Conservation (phyloP, 2,329 filamentous ascomycete species). For the Aspergillus felis region DNA sequence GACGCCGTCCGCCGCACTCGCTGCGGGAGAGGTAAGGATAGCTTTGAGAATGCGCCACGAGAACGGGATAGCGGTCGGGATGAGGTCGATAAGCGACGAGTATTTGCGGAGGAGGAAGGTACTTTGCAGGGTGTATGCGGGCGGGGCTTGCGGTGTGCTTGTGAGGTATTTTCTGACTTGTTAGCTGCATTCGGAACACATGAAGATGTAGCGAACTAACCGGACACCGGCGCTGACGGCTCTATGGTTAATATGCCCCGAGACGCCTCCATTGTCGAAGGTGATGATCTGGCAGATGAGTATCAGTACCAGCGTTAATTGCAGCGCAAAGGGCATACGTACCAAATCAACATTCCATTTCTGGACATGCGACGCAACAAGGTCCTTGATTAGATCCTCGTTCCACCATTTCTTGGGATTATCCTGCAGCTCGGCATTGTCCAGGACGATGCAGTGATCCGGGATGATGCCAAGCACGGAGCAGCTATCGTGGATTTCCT, state of each 20-base stretch:
- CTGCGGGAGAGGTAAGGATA: conserved; percentile 6
- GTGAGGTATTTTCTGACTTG: conserved; percentile 12
- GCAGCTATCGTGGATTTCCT: conserved; percentile 21
- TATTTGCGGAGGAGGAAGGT: conserved; percentile 37
- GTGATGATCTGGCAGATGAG: conserved; percentile 33
- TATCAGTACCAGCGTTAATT: not conserved
- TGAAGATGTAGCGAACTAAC: conserved; percentile 19
- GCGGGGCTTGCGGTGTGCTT: conserved; percentile 30
- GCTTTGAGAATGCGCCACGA: conserved; percentile 17
- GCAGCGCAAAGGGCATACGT: conserved; percentile 8
- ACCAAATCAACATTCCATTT: conserved; percentile 39
- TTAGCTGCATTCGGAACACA: not conserved
- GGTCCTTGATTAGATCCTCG: conserved; percentile 28
- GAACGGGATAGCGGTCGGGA: conserved; percentile 38
- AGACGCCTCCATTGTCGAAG: conserved; percentile 40
- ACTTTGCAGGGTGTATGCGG: conserved; percentile 36
- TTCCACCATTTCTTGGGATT: conserved; percentile 40
- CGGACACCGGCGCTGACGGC: conserved; percentile 38
- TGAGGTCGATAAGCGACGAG: conserved; percentile 36
- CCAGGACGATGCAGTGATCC: conserved; percentile 36
- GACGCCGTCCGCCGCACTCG: not conserved
- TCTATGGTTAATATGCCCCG: conserved; percentile 40
- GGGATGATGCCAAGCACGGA: conserved; percentile 15
- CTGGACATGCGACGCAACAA: conserved; percentile 32
- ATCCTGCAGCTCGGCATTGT: conserved; percentile 36